These are phyloP conservation scores for Agrostemma githago DNA, from an alignment of 148 eudicot species.

Conservation along the genomic window DNA sequence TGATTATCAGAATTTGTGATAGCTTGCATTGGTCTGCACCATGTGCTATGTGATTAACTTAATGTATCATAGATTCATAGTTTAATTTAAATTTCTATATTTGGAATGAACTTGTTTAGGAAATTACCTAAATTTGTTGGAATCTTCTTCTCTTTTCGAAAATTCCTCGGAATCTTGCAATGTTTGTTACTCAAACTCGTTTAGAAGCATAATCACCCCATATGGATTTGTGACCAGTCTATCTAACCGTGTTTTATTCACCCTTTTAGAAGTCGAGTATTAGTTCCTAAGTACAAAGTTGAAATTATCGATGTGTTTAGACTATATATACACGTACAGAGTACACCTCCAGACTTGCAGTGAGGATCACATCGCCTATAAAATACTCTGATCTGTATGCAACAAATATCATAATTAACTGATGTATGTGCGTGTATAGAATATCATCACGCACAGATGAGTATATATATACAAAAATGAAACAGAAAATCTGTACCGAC, in stretches of 20 bases:
- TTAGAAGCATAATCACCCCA: too few relatives aligned
- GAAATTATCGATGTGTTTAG: background rate
- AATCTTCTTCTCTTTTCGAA: constrained; percentile 12
- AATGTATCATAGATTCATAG: background rate
- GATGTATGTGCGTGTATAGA: too few relatives aligned
- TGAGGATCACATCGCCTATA: too few relatives aligned
- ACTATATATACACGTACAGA: too few relatives aligned
- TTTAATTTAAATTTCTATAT: constrained; percentile 4
- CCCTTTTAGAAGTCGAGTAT: background rate
- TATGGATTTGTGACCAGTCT: background rate
- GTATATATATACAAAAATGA: background rate
- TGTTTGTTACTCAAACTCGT: background rate
- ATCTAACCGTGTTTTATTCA: background rate
- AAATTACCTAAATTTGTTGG: background rate
- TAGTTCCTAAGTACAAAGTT: background rate
- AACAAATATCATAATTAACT: too few relatives aligned
- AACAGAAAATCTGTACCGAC: background rate
- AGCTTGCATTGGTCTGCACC: background rate
- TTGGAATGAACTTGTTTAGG: constrained; percentile 7
- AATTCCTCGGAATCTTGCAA: background rate
- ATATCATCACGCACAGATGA: too few relatives aligned
- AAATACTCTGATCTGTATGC: too few relatives aligned
- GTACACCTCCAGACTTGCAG: too few relatives aligned
- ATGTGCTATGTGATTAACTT: constrained; percentile 10
- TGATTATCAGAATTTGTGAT: background rate